These are phyloP conservation scores for Grosmannia clavigera DNA, from an alignment of 2,329 filamentous ascomycete species.

Conservation along the genomic window DNA sequence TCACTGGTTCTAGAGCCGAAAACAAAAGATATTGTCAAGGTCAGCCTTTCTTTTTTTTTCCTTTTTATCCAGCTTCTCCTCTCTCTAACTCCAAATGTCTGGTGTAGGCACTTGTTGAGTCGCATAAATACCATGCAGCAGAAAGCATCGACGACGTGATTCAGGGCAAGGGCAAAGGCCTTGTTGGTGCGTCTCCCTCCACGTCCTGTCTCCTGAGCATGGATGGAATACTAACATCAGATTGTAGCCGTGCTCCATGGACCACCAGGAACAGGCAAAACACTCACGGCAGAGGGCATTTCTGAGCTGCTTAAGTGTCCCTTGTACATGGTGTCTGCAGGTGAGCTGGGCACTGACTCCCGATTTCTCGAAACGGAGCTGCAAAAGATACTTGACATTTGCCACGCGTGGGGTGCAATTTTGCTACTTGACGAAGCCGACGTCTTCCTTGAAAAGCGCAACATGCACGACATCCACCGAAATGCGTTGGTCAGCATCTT, in stretches of 20 bases:
- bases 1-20: constrained; percentile 59
- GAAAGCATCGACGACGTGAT: constrained; percentile 76
- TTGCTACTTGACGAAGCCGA: constrained; percentile 41
- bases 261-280: constrained; percentile 41
- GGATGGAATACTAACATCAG: not conserved
- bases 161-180: constrained; percentile 73
- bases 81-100: not conserved
- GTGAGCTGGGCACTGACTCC: constrained; percentile 34
- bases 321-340: constrained; percentile 40
- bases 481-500: constrained; percentile 59
- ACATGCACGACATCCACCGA: constrained; percentile 30
- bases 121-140: constrained; percentile 69
- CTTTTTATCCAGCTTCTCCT: not conserved
- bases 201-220: not conserved
- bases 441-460: constrained; percentile 36
- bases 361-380: constrained; percentile 33
- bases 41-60: constrained; percentile 5
- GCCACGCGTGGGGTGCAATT: constrained; percentile 36
- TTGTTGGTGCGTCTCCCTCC: constrained; percentile 42
- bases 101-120: constrained; percentile 58
- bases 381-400: constrained; percentile 32
- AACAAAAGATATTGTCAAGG: constrained; percentile 55
- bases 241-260: constrained; percentile 58
- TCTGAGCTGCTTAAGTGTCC: constrained; percentile 33
- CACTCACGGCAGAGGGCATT: constrained; percentile 27